phyloP scores from a whole-genome alignment of 495 filamentous ascomycete genomes.

The Trichocladium antarcticum region DNA sequence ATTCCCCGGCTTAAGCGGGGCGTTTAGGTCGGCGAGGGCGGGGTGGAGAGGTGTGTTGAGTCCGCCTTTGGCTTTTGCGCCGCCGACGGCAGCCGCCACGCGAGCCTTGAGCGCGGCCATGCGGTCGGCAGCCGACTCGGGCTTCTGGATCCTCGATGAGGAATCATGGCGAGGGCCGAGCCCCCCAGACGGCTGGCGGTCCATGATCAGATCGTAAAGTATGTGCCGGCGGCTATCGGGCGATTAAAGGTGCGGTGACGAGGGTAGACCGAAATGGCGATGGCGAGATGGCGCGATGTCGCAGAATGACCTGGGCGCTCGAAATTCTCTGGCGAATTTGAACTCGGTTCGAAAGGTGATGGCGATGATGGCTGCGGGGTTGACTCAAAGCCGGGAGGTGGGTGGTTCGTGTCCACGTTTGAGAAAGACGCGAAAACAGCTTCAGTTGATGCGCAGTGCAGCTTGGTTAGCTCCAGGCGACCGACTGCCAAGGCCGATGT shows the following conservation, averaged over 20 bases:
- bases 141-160: slow-evolving; percentile 40
- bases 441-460: background rate
- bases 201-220: slow-evolving; percentile 26
- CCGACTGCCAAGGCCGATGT: background rate
- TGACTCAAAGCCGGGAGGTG: too few relatives aligned
- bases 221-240: too few relatives aligned
- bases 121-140: slow-evolving; percentile 41
- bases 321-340: too few relatives aligned
- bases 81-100: slow-evolving; percentile 62
- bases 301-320: too few relatives aligned
- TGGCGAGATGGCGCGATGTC: too few relatives aligned
- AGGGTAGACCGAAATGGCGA: too few relatives aligned
- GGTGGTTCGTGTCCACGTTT: too few relatives aligned
- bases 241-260: too few relatives aligned
- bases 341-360: too few relatives aligned
- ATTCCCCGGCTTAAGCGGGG: slow-evolving; percentile 42
- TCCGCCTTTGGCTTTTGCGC: slow-evolving; percentile 54
- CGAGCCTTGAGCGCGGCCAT: slow-evolving; percentile 70
- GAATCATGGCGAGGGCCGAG: slow-evolving; percentile 44
- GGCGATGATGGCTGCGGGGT: too few relatives aligned
- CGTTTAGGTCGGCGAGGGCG: slow-evolving; percentile 62
- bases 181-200: slow-evolving; percentile 32
- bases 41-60: slow-evolving; percentile 86
- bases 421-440: too few relatives aligned
- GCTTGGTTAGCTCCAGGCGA: background rate